A percentile compares a stretch with the other conserved stretches of the same genome.
These are phyloP conservation scores for Oryza meridionalis DNA, from an alignment of 176 grass and related monocot species.

Conservation along the genomic window DNA sequence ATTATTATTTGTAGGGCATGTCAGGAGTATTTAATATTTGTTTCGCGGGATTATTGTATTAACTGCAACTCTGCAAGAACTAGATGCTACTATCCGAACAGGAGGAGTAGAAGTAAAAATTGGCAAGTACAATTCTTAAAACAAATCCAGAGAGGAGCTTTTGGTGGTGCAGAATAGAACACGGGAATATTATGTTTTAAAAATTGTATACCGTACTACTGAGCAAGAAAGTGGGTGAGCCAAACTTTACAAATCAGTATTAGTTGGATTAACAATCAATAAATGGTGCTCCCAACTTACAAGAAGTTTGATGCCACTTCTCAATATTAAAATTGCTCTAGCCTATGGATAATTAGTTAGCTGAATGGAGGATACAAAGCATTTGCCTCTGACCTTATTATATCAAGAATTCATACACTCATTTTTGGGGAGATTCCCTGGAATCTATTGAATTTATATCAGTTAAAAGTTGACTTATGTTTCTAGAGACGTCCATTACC, in stretches of 20 bases:
- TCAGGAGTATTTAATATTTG: too few relatives aligned
- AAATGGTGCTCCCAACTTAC: conserved; percentile 21
- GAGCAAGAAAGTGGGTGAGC: neutral
- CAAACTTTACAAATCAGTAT: conserved; percentile 23
- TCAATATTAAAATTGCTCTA: conserved; percentile 13
- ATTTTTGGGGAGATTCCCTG: neutral
- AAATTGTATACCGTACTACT: neutral
- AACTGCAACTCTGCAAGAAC: neutral
- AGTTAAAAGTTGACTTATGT: conserved; percentile 28
- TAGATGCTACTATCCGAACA: neutral
- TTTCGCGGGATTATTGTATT: too few relatives aligned
- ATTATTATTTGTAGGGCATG: neutral
- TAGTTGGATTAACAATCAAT: conserved; percentile 16
- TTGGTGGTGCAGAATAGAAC: neutral
- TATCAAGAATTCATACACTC: neutral
- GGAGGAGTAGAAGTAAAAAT: neutral
- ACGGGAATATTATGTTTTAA: neutral
- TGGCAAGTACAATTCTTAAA: neutral
- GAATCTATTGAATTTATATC: neutral
- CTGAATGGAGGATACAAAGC: conserved; percentile 9
- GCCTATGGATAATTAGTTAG: neutral
- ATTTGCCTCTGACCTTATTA: neutral
- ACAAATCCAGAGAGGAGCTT: neutral
- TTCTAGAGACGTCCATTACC: conserved; percentile 26
- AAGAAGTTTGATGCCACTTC: conserved; percentile 26